Conservation (phyloP, 78 protist species). For the Dictyostelium firmibasis region DNA sequence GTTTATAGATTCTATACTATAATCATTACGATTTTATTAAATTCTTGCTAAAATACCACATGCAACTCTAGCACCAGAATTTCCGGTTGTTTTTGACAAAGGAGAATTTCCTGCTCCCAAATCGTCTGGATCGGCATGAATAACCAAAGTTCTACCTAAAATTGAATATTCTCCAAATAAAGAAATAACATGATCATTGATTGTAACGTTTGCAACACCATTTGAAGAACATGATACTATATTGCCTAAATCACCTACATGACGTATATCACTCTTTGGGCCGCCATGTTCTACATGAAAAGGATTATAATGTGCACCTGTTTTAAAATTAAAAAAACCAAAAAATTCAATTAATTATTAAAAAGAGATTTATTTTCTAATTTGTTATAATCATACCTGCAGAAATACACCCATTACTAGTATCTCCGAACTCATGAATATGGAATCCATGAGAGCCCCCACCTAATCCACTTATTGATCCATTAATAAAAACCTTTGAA, state of each 20-base stretch:
- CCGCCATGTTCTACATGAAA: neutral
- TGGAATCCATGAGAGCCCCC: neutral
- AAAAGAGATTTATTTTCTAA: too few species aligned
- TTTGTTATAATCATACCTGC: neutral
- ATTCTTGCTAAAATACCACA: neutral
- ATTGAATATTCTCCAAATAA: neutral
- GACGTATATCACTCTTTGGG: neutral
- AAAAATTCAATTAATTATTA: too few species aligned
- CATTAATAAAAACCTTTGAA: neutral
- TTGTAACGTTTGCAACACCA: neutral
- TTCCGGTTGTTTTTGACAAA: neutral
- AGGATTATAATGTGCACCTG: neutral
- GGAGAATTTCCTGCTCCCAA: neutral
- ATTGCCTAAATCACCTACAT: conserved; percentile 4
- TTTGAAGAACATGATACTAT: neutral
- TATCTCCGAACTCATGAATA: conserved; percentile 2
- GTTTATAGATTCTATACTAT: too few species aligned
- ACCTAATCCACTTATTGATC: neutral
- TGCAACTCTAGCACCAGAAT: neutral
- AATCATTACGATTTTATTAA: neutral
- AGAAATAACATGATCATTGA: neutral
- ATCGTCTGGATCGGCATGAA: neutral
- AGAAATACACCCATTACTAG: neutral
- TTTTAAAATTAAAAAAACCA: too few species aligned
- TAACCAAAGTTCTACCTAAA: neutral